Conservation (phyloP, 371 early-diverging fungal species). For the Syncephalis plumigaleata region DNA sequence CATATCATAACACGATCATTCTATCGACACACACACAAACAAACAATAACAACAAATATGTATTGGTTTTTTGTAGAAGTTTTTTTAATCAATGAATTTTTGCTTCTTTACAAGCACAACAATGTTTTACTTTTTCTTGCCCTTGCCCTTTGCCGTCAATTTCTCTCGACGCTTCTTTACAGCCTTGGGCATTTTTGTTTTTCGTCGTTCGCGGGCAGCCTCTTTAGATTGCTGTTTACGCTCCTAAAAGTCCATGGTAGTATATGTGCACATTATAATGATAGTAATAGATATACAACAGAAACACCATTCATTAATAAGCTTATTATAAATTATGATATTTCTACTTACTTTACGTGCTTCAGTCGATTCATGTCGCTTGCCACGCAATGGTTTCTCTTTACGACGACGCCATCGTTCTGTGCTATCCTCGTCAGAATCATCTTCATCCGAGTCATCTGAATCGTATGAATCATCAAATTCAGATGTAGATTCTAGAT, state of each 20-base stretch:
- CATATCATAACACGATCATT: no score
- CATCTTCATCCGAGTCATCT: slow-evolving; percentile 3
- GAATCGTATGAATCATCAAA: background rate
- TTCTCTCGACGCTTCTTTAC: slow-evolving; percentile 86
- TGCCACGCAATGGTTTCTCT: slow-evolving; percentile 17
- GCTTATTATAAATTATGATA: no score
- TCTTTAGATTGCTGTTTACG: slow-evolving; percentile 77
- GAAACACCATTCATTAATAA: no score
- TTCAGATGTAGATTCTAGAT: background rate
- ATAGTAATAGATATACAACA: no score
- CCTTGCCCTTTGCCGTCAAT: slow-evolving; percentile 3
- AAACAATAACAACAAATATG: no score
- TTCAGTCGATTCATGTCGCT: slow-evolving; percentile 71
- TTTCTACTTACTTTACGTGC: slow-evolving; percentile 34
- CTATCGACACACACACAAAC: no score
- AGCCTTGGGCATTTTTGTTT: slow-evolving; percentile 84
- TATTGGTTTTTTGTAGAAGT: no score
- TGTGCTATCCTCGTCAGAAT: slow-evolving; percentile 11
- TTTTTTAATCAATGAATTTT: no score
- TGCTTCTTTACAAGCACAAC: no score
- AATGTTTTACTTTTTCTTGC: background rate
- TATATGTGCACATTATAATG: background rate
- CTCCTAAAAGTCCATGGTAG: slow-evolving; percentile 15
- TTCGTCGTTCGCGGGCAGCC: slow-evolving; percentile 75
- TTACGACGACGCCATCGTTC: no score